phyloP scores from a whole-genome alignment of 108 stramenopile species.

The Mayamaea pseudoterrestris region DNA sequence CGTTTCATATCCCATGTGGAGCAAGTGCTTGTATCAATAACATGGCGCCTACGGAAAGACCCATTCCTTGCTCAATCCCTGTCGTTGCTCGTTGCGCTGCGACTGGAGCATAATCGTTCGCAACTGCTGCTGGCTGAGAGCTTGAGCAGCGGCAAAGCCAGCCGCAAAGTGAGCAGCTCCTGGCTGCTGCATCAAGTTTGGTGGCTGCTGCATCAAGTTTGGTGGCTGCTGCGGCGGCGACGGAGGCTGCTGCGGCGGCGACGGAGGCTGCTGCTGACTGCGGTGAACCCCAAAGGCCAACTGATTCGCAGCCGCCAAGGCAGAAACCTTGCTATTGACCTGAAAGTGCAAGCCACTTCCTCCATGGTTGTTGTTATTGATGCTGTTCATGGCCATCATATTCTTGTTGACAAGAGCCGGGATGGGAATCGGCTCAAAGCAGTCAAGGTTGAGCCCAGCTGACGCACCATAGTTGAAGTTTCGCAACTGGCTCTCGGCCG shows the following conservation, averaged over 20 bases:
- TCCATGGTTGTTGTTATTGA: neutral
- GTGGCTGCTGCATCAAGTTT: too few species aligned
- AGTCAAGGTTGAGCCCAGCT: slow-evolving; percentile 1
- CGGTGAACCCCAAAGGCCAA: slow-evolving; percentile 5
- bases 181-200: too few species aligned
- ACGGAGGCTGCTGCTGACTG: too few species aligned
- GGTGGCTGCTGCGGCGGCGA: too few species aligned
- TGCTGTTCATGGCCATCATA: neutral
- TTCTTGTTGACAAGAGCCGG: neutral
- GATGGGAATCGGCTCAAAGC: neutral
- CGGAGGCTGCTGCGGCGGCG: too few species aligned
- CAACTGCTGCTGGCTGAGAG: slow-evolving; percentile 24
- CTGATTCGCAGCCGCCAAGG: slow-evolving; percentile 3
- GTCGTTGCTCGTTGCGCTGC: too few species aligned
- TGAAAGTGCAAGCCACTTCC: neutral
- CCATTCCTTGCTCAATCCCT: too few species aligned
- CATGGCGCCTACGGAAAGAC: too few species aligned
- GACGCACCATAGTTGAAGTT: neutral
- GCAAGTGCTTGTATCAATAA: too few species aligned
- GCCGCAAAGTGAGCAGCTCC: slow-evolving; percentile 41
- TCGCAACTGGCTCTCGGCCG: neutral
- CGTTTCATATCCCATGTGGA: too few species aligned
- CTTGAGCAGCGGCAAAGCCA: slow-evolving; percentile 46
- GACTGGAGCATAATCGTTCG: too few species aligned
- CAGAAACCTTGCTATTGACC: neutral